A percentile compares a stretch with the other conserved stretches of the same genome.
Evolutionary conservation across 2,329 filamentous ascomycete genomes (phyloP).

Genomic region (Monilinia fructicola): DNA sequence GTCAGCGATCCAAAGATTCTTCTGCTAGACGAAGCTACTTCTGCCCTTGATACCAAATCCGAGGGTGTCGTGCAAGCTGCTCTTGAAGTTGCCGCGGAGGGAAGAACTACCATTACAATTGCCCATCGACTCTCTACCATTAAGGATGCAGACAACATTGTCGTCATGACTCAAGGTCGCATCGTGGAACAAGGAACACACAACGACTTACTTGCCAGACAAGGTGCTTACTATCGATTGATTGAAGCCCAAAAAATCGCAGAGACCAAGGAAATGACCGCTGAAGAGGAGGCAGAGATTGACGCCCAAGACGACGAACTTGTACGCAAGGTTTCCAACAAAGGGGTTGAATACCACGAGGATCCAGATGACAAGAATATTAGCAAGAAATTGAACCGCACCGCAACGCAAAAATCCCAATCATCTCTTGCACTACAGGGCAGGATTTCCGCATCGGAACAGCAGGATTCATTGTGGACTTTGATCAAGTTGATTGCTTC

Average conservation of each 20-base stretch:
- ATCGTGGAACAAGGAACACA: conserved; percentile 94
- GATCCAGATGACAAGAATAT: conserved; percentile 64
- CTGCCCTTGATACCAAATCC: conserved; percentile 88
- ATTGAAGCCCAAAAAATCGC: conserved; percentile 86
- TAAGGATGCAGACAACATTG: conserved; percentile 90
- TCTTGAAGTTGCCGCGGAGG: conserved; percentile 79
- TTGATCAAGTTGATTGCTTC: conserved; percentile 75
- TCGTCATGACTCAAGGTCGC: conserved; percentile 82
- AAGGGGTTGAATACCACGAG: conserved; percentile 44
- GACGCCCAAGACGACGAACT: conserved; percentile 53
- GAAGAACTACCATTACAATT: conserved; percentile 92
- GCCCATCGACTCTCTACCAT: conserved; percentile 95
- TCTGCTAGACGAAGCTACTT: conserved; percentile 92
- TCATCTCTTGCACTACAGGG: conserved; percentile 71
- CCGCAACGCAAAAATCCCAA: conserved; percentile 55
- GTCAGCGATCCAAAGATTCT: conserved; percentile 91
- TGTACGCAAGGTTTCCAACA: conserved; percentile 48
- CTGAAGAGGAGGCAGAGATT: conserved; percentile 52
- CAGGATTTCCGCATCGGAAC: conserved; percentile 49
- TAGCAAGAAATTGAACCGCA: conserved; percentile 56
- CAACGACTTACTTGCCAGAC: conserved; percentile 67
- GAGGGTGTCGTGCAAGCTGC: conserved; percentile 94
- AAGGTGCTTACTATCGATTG: conserved; percentile 77
- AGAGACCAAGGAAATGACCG: conserved; percentile 53
- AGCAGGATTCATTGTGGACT: conserved; percentile 69